Base-by-base conservation (phyloP, 1,139 yeast species). In the Candida sp. region DNA sequence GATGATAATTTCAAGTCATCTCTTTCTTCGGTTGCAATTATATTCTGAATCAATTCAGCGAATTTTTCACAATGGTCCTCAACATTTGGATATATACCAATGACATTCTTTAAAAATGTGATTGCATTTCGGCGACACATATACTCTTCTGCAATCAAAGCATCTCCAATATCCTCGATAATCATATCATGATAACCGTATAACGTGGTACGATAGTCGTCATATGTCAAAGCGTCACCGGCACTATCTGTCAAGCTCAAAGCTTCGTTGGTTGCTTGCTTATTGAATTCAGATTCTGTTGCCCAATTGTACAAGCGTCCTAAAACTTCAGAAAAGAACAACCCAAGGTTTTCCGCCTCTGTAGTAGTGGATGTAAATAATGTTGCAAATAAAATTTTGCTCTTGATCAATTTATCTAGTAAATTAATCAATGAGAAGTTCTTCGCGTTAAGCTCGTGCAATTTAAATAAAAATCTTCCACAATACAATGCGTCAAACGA, bases 1-100 rank as follows among this genome's bases (percentile, higher is more conserved):
- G 91, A 82, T 1, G 96, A 84, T 33, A 90, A 69, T 54, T 82
- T 86, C 56, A 91, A 75, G 62, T 91, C 98, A 45, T 87, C 95
- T 47, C 97, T 77, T 4, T 67, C 60, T 53, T 91, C 98, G 1
- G 63, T 60, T 3, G 58, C 51, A 8, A 79, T 61, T 33, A 87
- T 77, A 1, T 61, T 53, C 35, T 77, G 73, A 40, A 90, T 68
- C 5, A 75, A 66, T 19, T 65, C 68, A 4, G 75, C 65, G 6
- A 88, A 61, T 8, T 59, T 50, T 46, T 80, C 81, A 38, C 93
- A 84, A 45, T 87, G 95, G 35, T 78, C 81, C 43, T 81, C 83
- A 23, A 88, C 79, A 11, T 71, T 68, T 0, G 97, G 97, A 57
- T 82, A 88, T 6, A 78, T 75, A 1, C 77, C 75, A 29, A 86